These are phyloP conservation scores for Triticum timopheevii DNA, from an alignment of 176 grass and related monocot genomes.

Conservation along the genomic window DNA sequence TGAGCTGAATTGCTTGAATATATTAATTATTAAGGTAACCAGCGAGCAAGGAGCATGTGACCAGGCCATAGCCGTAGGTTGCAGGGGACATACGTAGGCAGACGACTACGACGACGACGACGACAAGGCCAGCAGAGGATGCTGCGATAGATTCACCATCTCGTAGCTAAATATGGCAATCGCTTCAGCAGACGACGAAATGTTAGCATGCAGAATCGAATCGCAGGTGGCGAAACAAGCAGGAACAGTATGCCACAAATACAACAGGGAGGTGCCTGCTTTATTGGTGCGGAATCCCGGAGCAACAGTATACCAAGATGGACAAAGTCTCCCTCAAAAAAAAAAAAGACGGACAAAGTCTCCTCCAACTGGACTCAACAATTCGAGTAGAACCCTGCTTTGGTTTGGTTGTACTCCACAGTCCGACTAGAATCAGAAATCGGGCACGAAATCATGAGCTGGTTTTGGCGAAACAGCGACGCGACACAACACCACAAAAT, in stretches of 20 bases:
- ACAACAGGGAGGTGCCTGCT: neutral
- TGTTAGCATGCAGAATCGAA: slow-evolving; percentile 30
- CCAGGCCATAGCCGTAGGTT: slow-evolving; percentile 8
- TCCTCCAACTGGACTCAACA: neutral
- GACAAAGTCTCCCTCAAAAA: too few relatives aligned
- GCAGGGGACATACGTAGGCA: slow-evolving; percentile 6
- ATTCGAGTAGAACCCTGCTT: neutral
- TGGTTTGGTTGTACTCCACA: neutral
- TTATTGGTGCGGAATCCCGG: neutral
- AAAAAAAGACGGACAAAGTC: neutral
- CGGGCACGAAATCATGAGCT: neutral
- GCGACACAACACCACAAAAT: neutral
- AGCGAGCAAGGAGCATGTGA: neutral
- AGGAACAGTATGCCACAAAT: neutral
- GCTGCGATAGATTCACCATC: slow-evolving; percentile 2
- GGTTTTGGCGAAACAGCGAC: neutral
- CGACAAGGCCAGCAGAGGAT: neutral
- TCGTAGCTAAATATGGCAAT: neutral
- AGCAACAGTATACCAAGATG: neutral
- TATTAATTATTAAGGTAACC: neutral
- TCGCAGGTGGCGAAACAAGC: neutral
- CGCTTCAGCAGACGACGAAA: slow-evolving; percentile 17
- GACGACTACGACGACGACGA: slow-evolving; percentile 1
- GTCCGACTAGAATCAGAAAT: neutral
- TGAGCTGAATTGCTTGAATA: slow-evolving; percentile 8